Evolutionary conservation across 352 stramenopile species (phyloP), one percentile per base, ranked within the genome.

Genomic region (Elongisporangium anandrum): DNA sequence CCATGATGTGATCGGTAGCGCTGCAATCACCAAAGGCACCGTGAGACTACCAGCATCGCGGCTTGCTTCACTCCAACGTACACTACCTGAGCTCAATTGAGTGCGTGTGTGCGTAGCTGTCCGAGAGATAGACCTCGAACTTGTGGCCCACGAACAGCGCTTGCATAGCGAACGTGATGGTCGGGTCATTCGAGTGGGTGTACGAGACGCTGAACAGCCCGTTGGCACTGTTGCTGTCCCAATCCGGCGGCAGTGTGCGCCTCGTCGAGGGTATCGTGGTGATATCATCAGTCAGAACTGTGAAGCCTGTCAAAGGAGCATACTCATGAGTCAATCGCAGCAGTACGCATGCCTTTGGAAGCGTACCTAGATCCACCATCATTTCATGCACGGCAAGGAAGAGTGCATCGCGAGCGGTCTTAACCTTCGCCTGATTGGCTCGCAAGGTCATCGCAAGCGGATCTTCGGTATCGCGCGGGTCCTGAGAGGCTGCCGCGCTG

Each of bases 61-160:
- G n/a, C n/a, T n/a, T n/a, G n/a, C n/a, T n/a, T n/a, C n/a, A n/a
- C n/a, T n/a, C n/a, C n/a, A n/a, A n/a, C n/a, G n/a, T n/a, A n/a
- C n/a, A n/a, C n/a, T 61, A 88, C 83, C 68, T 86, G 22, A 95
- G 61, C 63, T 91, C 83, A 39, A 92, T 81, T 10, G 86, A 92
- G 52, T 89, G 71, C 9, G 77, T 89, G 58, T 85, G 71, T 10
- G 87, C 60, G 52, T 81, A 76, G 61, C 82, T 62, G 21, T 88
- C 75, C 3, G 80, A 90, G 16, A 95, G 63, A 65, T 92, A 92
- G 47, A 92, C 69, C 57, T 92, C 79, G 21, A 95, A 85, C 59
- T 87, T 92, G 52, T 69, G 76, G 21, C 79, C 75, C 48, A 95
- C 79, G 59, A 88, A 90, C 41, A 95, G 56, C 16, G 73, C 79